phyloP scores from a whole-genome alignment of 305 asterid genomes.

The Euphrasia arctica region DNA sequence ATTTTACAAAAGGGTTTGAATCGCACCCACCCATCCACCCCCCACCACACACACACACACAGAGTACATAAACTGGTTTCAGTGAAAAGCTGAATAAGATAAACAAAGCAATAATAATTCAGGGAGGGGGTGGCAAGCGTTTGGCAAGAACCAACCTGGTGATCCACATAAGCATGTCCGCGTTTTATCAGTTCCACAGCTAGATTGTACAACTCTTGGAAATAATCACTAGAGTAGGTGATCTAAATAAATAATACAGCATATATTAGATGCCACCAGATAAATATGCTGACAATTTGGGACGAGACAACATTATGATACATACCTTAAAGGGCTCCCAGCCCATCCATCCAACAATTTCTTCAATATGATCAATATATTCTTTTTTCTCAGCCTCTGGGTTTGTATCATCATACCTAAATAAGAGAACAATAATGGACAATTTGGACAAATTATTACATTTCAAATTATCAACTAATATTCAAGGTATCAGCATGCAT shows the following conservation, averaged over 20 bases:
- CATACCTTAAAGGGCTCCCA: constrained; percentile 93
- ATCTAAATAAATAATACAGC: constrained; percentile 46
- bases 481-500: too few relatives aligned
- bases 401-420: constrained; percentile 86
- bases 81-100: background rate
- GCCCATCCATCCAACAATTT: constrained; percentile 97
- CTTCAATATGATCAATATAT: constrained; percentile 85
- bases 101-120: background rate
- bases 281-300: background rate
- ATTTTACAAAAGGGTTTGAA: background rate
- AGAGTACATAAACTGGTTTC: background rate
- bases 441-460: background rate
- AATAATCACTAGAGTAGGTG: constrained; percentile 91
- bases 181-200: constrained; percentile 84
- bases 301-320: background rate
- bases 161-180: constrained; percentile 95
- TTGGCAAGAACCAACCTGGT: constrained; percentile 38
- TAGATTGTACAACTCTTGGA: constrained; percentile 81
- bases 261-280: constrained; percentile 18
- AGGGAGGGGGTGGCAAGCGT: background rate
- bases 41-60: background rate
- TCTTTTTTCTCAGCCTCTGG: constrained; percentile 97
- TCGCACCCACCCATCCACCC: too few relatives aligned
- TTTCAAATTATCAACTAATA: too few relatives aligned
- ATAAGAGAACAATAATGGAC: constrained; percentile 6